Base-by-base conservation (phyloP, 139 green algal species). In the Chlamydomonas eustigma region DNA sequence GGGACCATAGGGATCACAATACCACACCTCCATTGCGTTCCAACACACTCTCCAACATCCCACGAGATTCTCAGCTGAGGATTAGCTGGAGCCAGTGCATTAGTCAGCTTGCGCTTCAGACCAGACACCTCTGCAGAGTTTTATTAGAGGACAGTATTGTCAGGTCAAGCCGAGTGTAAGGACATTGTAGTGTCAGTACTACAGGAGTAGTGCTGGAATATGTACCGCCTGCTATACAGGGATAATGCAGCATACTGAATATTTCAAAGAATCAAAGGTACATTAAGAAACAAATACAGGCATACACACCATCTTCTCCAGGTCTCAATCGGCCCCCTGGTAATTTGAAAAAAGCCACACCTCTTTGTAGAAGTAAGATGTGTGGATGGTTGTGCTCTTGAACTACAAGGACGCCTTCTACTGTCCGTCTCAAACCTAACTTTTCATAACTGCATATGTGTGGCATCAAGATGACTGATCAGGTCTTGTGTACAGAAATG, bases 341-440 rank as follows among this genome's bases (percentile, higher is more conserved):
- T 22, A 98, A 86, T 64, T 91, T 95, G 76, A 96, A 98, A 76
- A 92, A 95, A 1, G 77, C 39, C 66, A 79, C 31, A 52, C 85
- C 50, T 4, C 94, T 80, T 73, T 98, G 94, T 28, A 98, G 77
- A 4, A 98, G 86, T 39, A 98, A 78, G 1, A 98, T 84, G 75
- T 98, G 94, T 3, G 94, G 93, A 78, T 97, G 91, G 70, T 92
- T 93, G 88, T 98, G 95, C 64, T 97, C 78, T 39, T 95, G 89
- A 51, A 96, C 94, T 25, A 98, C 63, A 34, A 98, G 39, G 2
- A 98, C 80, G 1, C 83, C 94, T 39, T 98, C 94, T 34, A 97
- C 94, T 3, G 87, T 92, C 2, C 90, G 83, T 18, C 93, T 84
- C 68, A 91, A 78, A 39, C 94, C 94, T 37, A 98, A 86, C 28